These are phyloP conservation scores for Nigrospora sphaerica DNA, from an alignment of 2,329 filamentous ascomycete species.

Conservation along the genomic window DNA sequence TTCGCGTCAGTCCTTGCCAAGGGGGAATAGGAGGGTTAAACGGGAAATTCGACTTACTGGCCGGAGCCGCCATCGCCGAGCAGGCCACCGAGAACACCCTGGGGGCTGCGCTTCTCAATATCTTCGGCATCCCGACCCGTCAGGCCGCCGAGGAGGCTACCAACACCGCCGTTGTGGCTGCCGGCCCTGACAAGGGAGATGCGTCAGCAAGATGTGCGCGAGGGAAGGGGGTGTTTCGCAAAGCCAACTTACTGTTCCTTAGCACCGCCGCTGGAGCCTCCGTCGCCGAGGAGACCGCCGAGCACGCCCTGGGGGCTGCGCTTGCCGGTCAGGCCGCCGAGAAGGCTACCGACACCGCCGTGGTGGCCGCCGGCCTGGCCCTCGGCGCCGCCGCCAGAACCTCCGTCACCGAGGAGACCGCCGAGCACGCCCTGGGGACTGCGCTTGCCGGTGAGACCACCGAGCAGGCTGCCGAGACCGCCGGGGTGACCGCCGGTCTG, in stretches of 20 bases:
- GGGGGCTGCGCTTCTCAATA: neutral
- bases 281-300: neutral
- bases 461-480: neutral
- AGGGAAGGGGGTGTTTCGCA: no score
- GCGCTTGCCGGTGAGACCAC: neutral
- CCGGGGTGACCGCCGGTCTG: neutral
- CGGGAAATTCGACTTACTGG: no score
- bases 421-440: neutral
- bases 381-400: neutral
- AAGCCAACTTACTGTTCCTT: neutral
- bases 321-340: neutral
- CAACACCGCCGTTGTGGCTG: neutral
- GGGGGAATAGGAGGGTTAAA: no score
- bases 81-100: neutral
- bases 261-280: neutral
- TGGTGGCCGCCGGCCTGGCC: neutral
- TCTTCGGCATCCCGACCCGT: neutral
- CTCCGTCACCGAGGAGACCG: neutral
- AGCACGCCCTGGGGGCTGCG: neutral
- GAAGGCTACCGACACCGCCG: neutral
- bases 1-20: no score
- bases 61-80: neutral
- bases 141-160: neutral
- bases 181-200: no score
- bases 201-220: no score